phyloP scores from a whole-genome alignment of 768 basidiomycete genomes.

The Podaxis sp. region DNA sequence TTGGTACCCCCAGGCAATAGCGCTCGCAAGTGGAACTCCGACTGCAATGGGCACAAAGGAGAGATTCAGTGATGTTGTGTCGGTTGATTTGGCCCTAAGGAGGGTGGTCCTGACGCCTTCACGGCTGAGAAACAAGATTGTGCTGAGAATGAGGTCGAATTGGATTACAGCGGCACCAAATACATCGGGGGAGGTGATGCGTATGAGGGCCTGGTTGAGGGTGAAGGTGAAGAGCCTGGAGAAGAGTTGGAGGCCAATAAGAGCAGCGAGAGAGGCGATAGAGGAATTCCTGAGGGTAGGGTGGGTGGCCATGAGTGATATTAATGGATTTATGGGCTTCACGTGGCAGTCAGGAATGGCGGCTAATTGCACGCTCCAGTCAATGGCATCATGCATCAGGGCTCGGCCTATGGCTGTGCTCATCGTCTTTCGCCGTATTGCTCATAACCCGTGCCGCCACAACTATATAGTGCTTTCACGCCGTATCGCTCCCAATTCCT shows the following conservation, averaged over 20 bases:
- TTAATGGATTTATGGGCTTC: neutral
- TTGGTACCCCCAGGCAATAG: slow-evolving; percentile 54
- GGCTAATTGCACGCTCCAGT: too few species aligned
- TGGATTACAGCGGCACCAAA: slow-evolving; percentile 93
- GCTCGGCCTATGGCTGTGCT: too few species aligned
- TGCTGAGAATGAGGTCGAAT: slow-evolving; percentile 88
- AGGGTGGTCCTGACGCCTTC: slow-evolving; percentile 91
- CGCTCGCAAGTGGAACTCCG: slow-evolving; percentile 64
- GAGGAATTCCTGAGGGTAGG: slow-evolving; percentile 31
- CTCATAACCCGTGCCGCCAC: too few species aligned
- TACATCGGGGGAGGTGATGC: slow-evolving; percentile 78
- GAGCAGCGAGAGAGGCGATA: slow-evolving; percentile 52
- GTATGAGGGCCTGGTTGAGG: slow-evolving; percentile 85
- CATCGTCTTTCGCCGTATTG: too few species aligned
- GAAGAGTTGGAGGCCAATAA: slow-evolving; percentile 84
- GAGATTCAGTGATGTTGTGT: slow-evolving; percentile 36
- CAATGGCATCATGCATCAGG: too few species aligned
- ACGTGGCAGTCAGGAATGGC: too few species aligned
- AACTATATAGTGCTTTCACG: too few species aligned
- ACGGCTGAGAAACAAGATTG: slow-evolving; percentile 89
- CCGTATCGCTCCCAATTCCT: too few species aligned
- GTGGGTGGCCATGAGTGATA: slow-evolving; percentile 5
- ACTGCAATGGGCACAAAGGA: slow-evolving; percentile 67
- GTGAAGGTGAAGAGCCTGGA: slow-evolving; percentile 85
- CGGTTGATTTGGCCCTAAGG: slow-evolving; percentile 47